Conservation (phyloP, 495 filamentous ascomycete genomes). For the Astrocystis sublimbata region DNA sequence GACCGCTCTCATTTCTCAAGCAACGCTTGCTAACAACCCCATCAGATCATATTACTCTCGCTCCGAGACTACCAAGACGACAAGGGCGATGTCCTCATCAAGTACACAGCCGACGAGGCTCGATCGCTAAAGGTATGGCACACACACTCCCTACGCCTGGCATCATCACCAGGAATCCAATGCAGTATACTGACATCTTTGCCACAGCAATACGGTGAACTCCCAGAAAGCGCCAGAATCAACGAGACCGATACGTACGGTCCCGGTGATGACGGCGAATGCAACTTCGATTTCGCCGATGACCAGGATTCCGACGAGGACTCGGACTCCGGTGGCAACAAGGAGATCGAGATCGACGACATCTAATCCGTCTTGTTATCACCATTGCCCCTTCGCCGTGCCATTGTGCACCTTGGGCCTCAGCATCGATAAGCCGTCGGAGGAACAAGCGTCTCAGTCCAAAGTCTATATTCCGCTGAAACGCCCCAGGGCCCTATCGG, state of each 20-base stretch:
- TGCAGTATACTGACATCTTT: slow-evolving; percentile 43
- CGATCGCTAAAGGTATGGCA: slow-evolving; percentile 61
- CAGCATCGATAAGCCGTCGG: not conserved
- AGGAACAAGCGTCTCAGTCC: not conserved
- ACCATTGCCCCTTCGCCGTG: not conserved
- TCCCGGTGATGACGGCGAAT: slow-evolving; percentile 70
- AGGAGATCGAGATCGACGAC: slow-evolving; percentile 74
- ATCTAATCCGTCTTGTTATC: slow-evolving; percentile 51
- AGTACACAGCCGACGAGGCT: slow-evolving; percentile 97
- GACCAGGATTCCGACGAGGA: slow-evolving; percentile 76
- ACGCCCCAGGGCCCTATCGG: not conserved
- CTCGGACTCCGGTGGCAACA: slow-evolving; percentile 58
- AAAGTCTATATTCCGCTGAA: not conserved
- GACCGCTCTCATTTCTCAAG: not conserved
- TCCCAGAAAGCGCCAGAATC: slow-evolving; percentile 98
- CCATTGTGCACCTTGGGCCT: not conserved
- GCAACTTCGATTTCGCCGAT: slow-evolving; percentile 83
- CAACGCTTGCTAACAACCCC: not conserved
- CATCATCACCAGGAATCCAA: not conserved
- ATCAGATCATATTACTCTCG: slow-evolving; percentile 85
- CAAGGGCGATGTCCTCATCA: slow-evolving; percentile 98
- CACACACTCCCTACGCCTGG: not conserved
- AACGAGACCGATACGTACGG: slow-evolving; percentile 97
- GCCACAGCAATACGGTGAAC: slow-evolving; percentile 78
- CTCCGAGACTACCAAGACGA: slow-evolving; percentile 98